Percentiles rank a stretch among this genome's conserved stretches.
Conservation (phyloP, 176 grass and related monocot species). For the Raddia guianensis region DNA sequence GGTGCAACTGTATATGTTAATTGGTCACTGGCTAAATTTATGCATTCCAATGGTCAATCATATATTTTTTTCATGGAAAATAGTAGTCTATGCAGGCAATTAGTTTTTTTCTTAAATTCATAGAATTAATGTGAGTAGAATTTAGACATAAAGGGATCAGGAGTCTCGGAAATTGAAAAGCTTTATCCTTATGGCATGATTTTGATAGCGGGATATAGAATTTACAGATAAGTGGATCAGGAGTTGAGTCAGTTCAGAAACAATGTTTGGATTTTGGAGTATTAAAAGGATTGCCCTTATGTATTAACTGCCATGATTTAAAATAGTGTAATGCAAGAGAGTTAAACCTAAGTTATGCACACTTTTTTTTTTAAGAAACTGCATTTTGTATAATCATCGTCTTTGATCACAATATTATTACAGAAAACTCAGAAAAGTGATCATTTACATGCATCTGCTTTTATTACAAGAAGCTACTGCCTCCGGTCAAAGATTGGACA, state of each 20-base stretch:
- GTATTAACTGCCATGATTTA: conserved; percentile 11
- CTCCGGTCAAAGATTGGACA: no score
- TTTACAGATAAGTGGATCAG: background rate
- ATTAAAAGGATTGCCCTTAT: background rate
- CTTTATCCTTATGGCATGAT: background rate
- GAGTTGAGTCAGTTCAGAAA: background rate
- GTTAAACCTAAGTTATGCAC: background rate
- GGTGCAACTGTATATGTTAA: background rate
- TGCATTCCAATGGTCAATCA: conserved; percentile 14
- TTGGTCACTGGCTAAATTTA: background rate
- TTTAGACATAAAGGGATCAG: background rate
- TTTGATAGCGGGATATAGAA: background rate
- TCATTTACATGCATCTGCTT: background rate
- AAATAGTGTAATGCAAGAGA: background rate
- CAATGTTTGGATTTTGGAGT: background rate
- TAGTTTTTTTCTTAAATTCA: background rate
- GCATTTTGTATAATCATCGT: background rate
- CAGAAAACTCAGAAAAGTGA: background rate
- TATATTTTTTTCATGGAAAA: background rate
- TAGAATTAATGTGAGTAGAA: background rate
- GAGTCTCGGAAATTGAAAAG: background rate
- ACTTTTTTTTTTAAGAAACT: background rate
- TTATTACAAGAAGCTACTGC: background rate
- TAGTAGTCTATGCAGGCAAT: background rate
- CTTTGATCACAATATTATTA: background rate